phyloP scores from a whole-genome alignment of 495 filamentous ascomycete species.

The Rhizodiscina lignyota region DNA sequence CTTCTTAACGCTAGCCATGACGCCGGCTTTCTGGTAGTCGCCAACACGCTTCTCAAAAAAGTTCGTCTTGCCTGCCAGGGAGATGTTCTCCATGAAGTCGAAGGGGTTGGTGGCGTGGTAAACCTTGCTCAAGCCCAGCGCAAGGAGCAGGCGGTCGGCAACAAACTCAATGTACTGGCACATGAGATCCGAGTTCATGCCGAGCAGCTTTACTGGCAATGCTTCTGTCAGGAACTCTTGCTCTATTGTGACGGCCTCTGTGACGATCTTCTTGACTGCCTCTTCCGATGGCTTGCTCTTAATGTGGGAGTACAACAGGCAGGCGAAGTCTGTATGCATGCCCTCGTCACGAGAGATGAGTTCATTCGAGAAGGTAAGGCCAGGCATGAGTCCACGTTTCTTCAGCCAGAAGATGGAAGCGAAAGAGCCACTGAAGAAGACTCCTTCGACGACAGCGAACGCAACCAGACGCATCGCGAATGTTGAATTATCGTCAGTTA shows the following conservation, averaged over 20 bases:
- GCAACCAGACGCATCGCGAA: conserved; percentile 93
- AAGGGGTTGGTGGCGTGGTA: conserved; percentile 92
- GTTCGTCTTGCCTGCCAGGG: conserved; percentile 96
- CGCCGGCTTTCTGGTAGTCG: conserved; percentile 98
- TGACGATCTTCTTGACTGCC: conserved; percentile 72
- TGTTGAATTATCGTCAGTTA: conserved; percentile 76
- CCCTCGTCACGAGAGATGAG: conserved; percentile 99
- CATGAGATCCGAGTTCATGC: conserved; percentile 96
- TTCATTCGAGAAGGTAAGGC: conserved; percentile 98
- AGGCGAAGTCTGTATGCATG: conserved; percentile 98
- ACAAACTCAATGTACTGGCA: conserved; percentile 99
- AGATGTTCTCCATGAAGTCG: conserved; percentile 99
- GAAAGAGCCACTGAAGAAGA: conserved; percentile 99
- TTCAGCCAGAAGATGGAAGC: conserved; percentile 99
- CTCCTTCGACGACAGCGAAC: conserved; percentile 95
- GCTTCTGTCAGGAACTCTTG: conserved; percentile 96
- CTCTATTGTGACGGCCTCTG: conserved; percentile 86
- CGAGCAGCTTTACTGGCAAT: conserved; percentile 77
- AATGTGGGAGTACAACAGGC: conserved; percentile 86
- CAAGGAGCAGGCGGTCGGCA: conserved; percentile 80
- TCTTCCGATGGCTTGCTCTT: conserved; percentile 76
- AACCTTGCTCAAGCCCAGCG: conserved; percentile 84
- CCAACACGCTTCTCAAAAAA: conserved; percentile 99
- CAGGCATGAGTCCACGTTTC: conserved; percentile 98
- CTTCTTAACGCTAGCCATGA: conserved; percentile 91